Percentiles rank a stretch among this genome's conserved stretches.
Conservation (phyloP, 805 yeast species). For the Yamadazyma phyllophila region DNA sequence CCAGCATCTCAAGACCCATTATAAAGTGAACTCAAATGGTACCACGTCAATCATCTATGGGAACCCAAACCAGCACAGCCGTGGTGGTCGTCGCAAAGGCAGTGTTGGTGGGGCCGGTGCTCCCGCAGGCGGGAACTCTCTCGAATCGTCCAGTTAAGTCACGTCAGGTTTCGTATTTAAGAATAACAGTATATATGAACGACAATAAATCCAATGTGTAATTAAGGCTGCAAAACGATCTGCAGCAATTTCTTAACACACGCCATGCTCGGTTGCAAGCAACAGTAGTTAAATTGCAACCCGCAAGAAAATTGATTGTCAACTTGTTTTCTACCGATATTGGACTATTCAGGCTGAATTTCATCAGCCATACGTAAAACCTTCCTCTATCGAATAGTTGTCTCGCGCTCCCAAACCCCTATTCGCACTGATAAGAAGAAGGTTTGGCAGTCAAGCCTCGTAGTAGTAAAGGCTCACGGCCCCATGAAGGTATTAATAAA, state of each 20-base stretch:
- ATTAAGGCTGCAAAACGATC: background rate
- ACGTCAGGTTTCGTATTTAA: background rate
- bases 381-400: background rate
- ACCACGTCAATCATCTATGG: constrained; percentile 28
- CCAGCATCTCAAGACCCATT: constrained; percentile 44
- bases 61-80: constrained; percentile 20
- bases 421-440: background rate
- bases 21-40: constrained; percentile 31
- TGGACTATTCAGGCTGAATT: too few species aligned
- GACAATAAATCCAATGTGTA: background rate
- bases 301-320: too few species aligned
- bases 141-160: background rate
- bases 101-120: background rate
- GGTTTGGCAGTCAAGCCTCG: background rate
- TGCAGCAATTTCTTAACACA: background rate
- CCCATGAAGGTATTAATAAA: background rate
- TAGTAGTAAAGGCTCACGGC: background rate
- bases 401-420: background rate
- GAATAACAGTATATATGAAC: background rate
- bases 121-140: background rate
- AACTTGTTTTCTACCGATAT: too few species aligned
- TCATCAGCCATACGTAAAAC: too few species aligned
- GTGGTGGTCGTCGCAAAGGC: constrained; percentile 39
- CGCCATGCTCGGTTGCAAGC: constrained; percentile 1
- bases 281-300: background rate